These are phyloP conservation scores for Theobroma cacao DNA, from an alignment of 345 rosid species.

Conservation along the genomic window DNA sequence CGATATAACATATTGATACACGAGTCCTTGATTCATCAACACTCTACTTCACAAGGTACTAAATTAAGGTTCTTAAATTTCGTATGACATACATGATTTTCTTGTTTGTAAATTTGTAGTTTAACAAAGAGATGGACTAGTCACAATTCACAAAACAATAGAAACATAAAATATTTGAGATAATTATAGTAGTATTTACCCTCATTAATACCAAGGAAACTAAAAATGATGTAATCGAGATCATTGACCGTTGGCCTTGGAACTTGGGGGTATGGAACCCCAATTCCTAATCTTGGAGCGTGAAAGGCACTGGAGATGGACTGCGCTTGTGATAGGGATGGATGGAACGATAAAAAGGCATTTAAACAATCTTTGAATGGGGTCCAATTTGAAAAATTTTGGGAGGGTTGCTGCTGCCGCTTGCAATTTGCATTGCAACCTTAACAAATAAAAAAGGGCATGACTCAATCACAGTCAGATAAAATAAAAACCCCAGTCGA, in stretches of 20 bases:
- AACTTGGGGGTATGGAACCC: background rate
- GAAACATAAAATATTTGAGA: too few species aligned
- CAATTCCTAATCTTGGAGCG: background rate
- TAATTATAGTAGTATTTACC: too few species aligned
- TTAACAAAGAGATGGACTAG: too few species aligned
- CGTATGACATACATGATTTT: too few species aligned
- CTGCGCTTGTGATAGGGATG: background rate
- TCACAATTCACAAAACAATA: too few species aligned
- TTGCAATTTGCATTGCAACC: background rate
- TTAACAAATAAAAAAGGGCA: background rate
- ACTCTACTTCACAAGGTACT: too few species aligned
- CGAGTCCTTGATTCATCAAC: too few species aligned
- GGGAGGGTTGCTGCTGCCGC: background rate
- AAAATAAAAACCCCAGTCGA: background rate
- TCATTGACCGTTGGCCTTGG: background rate
- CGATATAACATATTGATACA: too few species aligned
- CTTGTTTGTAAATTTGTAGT: too few species aligned
- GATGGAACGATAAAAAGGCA: background rate
- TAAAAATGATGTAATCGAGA: background rate
- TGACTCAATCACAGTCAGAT: background rate
- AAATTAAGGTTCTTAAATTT: too few species aligned
- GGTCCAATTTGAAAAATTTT: conserved; percentile 11
- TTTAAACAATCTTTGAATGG: background rate
- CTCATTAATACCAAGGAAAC: background rate
- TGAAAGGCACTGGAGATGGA: background rate